These are phyloP conservation scores for Carex littledalei DNA, from an alignment of 176 grass and related monocot species.

Conservation along the genomic window DNA sequence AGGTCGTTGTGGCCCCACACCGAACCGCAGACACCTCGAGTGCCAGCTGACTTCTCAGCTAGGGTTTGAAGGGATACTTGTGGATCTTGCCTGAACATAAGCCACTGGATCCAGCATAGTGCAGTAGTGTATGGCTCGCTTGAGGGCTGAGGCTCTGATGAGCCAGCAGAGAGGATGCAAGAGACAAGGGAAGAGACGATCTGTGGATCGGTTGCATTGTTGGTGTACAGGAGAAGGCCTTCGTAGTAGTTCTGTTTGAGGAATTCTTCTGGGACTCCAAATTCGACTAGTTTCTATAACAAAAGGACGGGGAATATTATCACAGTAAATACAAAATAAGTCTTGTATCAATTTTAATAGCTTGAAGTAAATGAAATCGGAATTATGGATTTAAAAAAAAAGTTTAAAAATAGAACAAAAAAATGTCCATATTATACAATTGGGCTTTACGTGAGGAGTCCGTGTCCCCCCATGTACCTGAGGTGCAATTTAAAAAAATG, in stretches of 20 bases:
- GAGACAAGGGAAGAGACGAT: conserved; percentile 26
- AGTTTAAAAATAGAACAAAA: not conserved
- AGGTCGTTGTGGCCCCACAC: conserved; percentile 88
- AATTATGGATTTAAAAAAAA: not conserved
- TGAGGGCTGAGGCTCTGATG: conserved; percentile 6
- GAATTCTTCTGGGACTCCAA: conserved; percentile 50
- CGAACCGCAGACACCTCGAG: conserved; percentile 69
- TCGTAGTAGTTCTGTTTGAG: conserved; percentile 35
- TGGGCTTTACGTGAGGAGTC: not conserved
- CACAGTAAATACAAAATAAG: not conserved
- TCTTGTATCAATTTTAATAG: not conserved
- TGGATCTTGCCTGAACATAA: conserved; percentile 71
- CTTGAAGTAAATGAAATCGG: not conserved
- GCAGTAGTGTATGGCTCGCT: conserved; percentile 34
- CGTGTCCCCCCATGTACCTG: too few relatives aligned
- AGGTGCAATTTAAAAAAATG: too few relatives aligned
- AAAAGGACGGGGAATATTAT: not conserved
- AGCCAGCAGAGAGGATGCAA: conserved; percentile 48
- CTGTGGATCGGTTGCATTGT: conserved; percentile 28
- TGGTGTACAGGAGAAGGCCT: conserved; percentile 32
- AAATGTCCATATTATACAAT: not conserved
- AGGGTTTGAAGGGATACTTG: conserved; percentile 36
- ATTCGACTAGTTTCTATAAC: conserved; percentile 64
- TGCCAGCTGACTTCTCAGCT: conserved; percentile 36
- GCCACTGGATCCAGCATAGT: conserved; percentile 77